phyloP scores from a whole-genome alignment of 2,329 filamentous ascomycete species.

The Cadophora sp. region DNA sequence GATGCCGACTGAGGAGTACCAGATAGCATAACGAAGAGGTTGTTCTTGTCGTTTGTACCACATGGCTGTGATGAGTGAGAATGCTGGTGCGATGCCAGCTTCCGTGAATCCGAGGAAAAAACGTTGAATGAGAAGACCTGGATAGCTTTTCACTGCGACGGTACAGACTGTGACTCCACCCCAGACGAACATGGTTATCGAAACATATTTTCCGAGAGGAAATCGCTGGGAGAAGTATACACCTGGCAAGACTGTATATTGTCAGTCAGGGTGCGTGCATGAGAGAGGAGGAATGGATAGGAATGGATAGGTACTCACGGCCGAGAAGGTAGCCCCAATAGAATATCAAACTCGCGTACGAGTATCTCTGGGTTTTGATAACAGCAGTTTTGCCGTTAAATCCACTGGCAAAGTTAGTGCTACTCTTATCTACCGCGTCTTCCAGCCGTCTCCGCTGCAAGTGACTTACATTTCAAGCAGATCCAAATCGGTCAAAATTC shows the following conservation, averaged over 20 bases:
- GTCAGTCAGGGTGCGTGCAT: not conserved
- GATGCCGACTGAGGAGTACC: conserved; percentile 39
- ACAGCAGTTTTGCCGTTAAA: conserved; percentile 35
- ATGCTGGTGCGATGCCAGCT: conserved; percentile 44
- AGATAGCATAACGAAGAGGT: conserved; percentile 21
- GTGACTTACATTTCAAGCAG: conserved; percentile 6
- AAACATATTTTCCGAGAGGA: conserved; percentile 10
- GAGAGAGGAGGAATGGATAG: not conserved
- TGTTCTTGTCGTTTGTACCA: conserved; percentile 41
- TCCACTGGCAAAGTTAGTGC: not conserved
- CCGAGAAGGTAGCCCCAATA: conserved; percentile 28
- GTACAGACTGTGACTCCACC: conserved; percentile 9
- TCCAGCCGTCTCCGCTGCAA: not conserved
- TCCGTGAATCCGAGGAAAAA: conserved; percentile 35
- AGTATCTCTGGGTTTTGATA: conserved; percentile 59
- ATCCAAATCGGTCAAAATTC: conserved; percentile 16
- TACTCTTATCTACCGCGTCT: not conserved
- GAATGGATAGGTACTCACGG: conserved; percentile 18
- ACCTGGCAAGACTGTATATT: not conserved
- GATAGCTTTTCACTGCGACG: conserved; percentile 4
- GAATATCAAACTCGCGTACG: conserved; percentile 55
- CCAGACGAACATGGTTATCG: conserved; percentile 8
- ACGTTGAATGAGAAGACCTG: not conserved
- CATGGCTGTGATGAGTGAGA: conserved; percentile 46
- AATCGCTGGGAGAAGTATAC: conserved; percentile 15